These are phyloP conservation scores for Anastatica hierochuntica DNA, from an alignment of 345 rosid species.

Conservation along the genomic window DNA sequence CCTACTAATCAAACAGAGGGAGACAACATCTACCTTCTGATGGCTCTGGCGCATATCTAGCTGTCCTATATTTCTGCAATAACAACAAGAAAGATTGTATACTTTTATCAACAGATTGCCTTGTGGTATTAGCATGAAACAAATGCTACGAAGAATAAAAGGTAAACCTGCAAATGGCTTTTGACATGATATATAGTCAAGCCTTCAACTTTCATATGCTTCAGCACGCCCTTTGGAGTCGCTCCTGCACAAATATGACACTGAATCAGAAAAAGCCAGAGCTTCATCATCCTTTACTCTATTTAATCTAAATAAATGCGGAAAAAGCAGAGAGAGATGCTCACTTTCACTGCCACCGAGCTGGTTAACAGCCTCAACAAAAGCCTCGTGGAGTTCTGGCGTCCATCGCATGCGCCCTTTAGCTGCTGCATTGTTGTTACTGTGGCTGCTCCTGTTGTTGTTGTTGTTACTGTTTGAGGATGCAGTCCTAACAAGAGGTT, in stretches of 20 bases:
- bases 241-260: constrained; percentile 43
- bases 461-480: constrained; percentile 31
- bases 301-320: background rate
- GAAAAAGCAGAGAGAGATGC: constrained; percentile 12
- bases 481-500: constrained; percentile 31
- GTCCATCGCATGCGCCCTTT: constrained; percentile 97
- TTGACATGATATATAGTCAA: constrained; percentile 90
- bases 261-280: constrained; percentile 23
- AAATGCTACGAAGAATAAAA: background rate
- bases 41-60: constrained; percentile 60
- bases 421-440: constrained; percentile 39
- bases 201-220: constrained; percentile 75
- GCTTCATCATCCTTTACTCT: background rate
- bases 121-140: background rate
- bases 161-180: constrained; percentile 77
- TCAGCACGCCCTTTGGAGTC: constrained; percentile 90
- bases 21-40: constrained; percentile 79
- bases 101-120: background rate
- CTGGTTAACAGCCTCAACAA: constrained; percentile 77
- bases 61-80: constrained; percentile 87
- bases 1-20: too few species aligned
- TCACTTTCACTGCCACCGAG: constrained; percentile 83
- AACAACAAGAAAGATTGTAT: background rate
- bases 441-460: constrained; percentile 1
- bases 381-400: constrained; percentile 80